Conservation (phyloP, 148 eudicot genomes). For the Fagopyrum esculentum region DNA sequence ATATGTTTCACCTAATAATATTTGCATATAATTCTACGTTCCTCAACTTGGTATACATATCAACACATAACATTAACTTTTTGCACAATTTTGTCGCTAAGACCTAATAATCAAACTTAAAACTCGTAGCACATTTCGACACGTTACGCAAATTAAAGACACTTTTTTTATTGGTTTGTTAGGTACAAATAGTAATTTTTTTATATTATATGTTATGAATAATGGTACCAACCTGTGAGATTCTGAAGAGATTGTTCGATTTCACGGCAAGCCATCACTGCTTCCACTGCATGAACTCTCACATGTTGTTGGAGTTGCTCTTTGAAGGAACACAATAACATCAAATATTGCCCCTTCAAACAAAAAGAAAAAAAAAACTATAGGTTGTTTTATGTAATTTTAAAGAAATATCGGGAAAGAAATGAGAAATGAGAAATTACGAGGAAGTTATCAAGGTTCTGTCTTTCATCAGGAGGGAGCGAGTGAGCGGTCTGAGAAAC, state of each 20-base stretch:
- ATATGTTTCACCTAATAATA: no score
- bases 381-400: not conserved
- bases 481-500: slow-evolving; percentile 28
- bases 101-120: no score
- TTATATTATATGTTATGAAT: not conserved
- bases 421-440: slow-evolving; percentile 20
- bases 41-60: no score
- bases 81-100: no score
- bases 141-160: no score
- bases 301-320: slow-evolving; percentile 98
- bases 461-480: slow-evolving; percentile 66
- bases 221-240: slow-evolving; percentile 51
- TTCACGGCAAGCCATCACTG: slow-evolving; percentile 96
- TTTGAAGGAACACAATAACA: slow-evolving; percentile 77
- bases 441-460: slow-evolving; percentile 87
- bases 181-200: not conserved
- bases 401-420: not conserved
- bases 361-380: not conserved
- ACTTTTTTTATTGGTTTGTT: no score
- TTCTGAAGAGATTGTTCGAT: slow-evolving; percentile 75
- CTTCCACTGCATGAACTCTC: slow-evolving; percentile 93
- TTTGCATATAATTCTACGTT: no score
- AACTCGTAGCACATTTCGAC: no score
- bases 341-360: slow-evolving; percentile 63
- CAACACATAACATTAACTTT: no score